Evolutionary conservation across 192 early-diverging fungal species (phyloP).

Genomic region (Lunasporangiospora selenospora): DNA sequence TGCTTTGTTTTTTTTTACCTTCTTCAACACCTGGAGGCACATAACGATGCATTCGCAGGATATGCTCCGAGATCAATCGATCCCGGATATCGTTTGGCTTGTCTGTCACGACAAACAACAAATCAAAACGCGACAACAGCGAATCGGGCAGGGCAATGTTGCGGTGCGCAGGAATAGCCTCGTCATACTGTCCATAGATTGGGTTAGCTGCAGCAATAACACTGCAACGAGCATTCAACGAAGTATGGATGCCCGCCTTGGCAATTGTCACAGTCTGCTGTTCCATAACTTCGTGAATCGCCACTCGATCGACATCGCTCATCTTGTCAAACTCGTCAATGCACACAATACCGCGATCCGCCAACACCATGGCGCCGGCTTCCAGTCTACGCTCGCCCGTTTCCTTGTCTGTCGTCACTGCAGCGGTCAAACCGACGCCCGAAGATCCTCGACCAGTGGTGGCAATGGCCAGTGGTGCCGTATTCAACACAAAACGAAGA

Average conservation of each 20-base stretch:
- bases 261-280: conserved; percentile 98
- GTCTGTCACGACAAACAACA: conserved; percentile 96
- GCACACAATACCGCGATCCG: conserved; percentile 96
- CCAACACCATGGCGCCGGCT: conserved; percentile 98
- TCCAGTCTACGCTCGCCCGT: conserved; percentile 93
- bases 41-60: conserved; percentile 95
- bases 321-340: conserved; percentile 99
- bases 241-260: conserved; percentile 99
- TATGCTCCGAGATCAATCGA: conserved; percentile 89
- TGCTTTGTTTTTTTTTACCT: conserved; percentile 68
- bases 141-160: conserved; percentile 98
- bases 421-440: conserved; percentile 97
- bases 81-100: conserved; percentile 87
- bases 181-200: conserved; percentile 88
- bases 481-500: conserved; percentile 93
- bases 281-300: conserved; percentile 99
- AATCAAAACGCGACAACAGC: conserved; percentile 95
- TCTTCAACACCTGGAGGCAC: conserved; percentile 83
- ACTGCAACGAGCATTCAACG: conserved; percentile 95
- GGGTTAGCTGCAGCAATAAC: conserved; percentile 99
- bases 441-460: conserved; percentile 97
- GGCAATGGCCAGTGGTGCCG: conserved; percentile 94
- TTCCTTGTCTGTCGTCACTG: conserved; percentile 94
- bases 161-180: conserved; percentile 84
- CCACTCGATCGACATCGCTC: conserved; percentile 95